Base-by-base conservation (phyloP, 225 moss, liverwort and hornwort genomes). In the Marchantia paleacea region DNA sequence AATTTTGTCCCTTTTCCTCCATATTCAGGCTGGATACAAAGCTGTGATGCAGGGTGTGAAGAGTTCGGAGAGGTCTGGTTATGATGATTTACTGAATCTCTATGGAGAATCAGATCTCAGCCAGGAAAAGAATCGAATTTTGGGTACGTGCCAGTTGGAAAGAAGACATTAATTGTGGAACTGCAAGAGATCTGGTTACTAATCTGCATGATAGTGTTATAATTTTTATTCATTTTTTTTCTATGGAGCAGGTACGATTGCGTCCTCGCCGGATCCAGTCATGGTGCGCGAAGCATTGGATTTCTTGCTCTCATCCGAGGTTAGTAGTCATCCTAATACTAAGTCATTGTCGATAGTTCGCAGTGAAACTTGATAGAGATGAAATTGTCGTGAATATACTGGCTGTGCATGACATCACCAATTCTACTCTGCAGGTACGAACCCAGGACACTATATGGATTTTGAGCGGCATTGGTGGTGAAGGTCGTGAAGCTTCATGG, bases 401-500 rank as follows among this genome's bases (percentile, higher is more conserved):
- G 25, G 3, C 54, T 55, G 22, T 15, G 29, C 16, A 7, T 26
- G 54, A 74, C 53, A 29, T 78, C 12, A 52, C 48, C 28, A 51
- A 76, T 7, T 64, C 20, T 8, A 26, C 19, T 51, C 62, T 78
- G 73, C 89, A 92, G 92, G 92, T 92, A 50, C 90, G 92, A 80
- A 92, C 79, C 63, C 92, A 92, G 81, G 92, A 92, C 87, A 85
- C 86, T 10, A 86, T 92, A 75, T 92, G 89, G 89, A 89, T 92
- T 18, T 76, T 92, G 55, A 86, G 86, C 79, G 92, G 91, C 75
- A 88, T 92, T 29, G 87, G 91, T 79, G 85, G 88, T 69, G 92
- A 92, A 87, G 90, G 92, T 69, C 92, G 92, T 79, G 92, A 92
- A 78, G 89, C 89, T 70, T 83, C 91, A 80, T 92, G 92, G 92